Conservation (phyloP, 2,329 filamentous ascomycete genomes). For the Akanthomyces dipterigenus region DNA sequence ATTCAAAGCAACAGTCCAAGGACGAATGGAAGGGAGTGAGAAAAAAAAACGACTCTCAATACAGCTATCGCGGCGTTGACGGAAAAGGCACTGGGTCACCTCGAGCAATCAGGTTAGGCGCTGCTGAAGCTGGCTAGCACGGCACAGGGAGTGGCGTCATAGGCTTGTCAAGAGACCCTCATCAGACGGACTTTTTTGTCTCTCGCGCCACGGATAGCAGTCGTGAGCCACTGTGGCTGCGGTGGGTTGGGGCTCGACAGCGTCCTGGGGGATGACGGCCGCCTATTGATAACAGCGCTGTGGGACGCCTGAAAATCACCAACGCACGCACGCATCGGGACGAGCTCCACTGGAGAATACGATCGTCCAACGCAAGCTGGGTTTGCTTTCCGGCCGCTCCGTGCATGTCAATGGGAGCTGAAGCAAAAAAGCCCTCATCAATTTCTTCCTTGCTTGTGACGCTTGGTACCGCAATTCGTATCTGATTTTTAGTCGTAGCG, state of each 20-base stretch:
- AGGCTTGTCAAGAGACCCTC: background rate
- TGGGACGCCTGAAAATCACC: background rate
- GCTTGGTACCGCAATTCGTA: no score
- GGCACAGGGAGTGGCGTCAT: conserved; percentile 11
- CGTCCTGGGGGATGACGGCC: background rate
- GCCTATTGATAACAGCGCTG: background rate
- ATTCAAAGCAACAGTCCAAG: background rate
- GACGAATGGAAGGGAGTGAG: background rate
- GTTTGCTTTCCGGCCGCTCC: background rate
- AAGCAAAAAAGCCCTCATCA: background rate
- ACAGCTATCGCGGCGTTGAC: background rate
- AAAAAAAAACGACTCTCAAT: background rate
- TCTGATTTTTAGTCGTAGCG: no score
- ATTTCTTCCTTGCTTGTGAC: background rate
- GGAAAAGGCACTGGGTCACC: background rate
- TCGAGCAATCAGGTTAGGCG: background rate
- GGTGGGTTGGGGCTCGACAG: background rate
- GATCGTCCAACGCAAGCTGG: background rate
- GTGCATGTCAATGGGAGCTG: background rate
- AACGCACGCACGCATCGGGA: background rate
- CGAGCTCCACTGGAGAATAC: background rate
- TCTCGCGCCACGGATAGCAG: no score
- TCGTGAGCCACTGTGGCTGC: background rate
- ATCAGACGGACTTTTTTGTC: background rate
- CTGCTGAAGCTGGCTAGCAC: conserved; percentile 4